Base-by-base conservation (phyloP, 2,329 filamentous ascomycete species). In the Pseudonectria buxi region DNA sequence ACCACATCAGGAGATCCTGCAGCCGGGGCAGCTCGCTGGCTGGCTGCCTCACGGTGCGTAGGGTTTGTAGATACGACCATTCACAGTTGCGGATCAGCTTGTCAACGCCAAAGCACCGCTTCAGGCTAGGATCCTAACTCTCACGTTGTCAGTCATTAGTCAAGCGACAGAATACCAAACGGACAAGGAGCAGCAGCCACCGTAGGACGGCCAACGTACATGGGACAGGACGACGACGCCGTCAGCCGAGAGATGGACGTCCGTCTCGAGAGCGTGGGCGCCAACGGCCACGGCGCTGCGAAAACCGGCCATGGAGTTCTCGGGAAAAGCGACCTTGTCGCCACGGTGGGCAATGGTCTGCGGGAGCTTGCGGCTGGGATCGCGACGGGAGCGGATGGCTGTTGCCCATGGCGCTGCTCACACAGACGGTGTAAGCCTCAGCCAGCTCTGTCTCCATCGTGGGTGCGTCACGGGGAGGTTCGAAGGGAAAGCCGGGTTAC, bases 301-400 rank as follows among this genome's bases (percentile, higher is more conserved):
- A 63, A 95, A 94, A 7, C 85, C 83, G 12, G 69, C 73, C 72
- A 95, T 78, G 2, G 85, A 83, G 62, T 96, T 96, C 61, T 96
- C 90, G 0, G 90, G 87, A 47, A 73, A 85, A 33, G 71, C 71
- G 1, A 80, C 78, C 56, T 86, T 90, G 69, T 81, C 87, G 29
- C 86, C 86, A 38, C 86, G 72, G 64, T 90, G 86, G 2, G 82
- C 83, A 44, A 92, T 86, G 36, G 78, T 74, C 56, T 86, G 82
- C 2, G 86, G 85, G 32, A 78, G 58, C 15, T 45, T 53, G 4
- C 52, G 46, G 15, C 44, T 40, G 10, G 51, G 39, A 15, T 53
- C 42, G 14, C 55, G 46, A 22, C 29, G 33, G 6, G 56, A 61
- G 3, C 51, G 36, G 3, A 57, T 38, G 30, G 63, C 60, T 6